Evolutionary conservation across 1,284 basidiomycete genomes (phyloP), one percentile per base, ranked within the genome.

Genomic region (Boletellus deceptivus): DNA sequence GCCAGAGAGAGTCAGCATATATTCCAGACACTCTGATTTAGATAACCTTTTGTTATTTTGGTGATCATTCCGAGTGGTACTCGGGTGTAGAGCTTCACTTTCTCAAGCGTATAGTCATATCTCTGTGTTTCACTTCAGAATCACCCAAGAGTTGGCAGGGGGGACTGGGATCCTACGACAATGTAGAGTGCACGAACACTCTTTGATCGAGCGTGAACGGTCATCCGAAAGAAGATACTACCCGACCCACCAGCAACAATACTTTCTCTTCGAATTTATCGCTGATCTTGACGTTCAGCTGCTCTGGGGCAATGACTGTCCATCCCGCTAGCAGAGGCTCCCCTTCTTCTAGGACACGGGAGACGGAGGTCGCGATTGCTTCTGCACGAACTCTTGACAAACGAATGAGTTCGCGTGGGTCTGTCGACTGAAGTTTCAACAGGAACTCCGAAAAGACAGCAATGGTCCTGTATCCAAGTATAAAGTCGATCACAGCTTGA

Each of bases 201-300:
- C 85, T 85, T 61, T 7, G n/a, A 37, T 53, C 16, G 52, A n/a
- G 37, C 11, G 20, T 39, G 34, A 44, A 35, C 44, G 16, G 22
- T 58, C 43, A 37, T 50, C 18, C 52, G 16, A n/a, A 27, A 31
- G 35, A 37, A 49, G n/a, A 38, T 17, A 14, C 4, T 3, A 48
- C 40, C 13, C 27, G 10, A 73, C 89, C 55, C 54, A 93, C 93
- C 69, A 99, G 67, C 1, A 99, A 72, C 8, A 98, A 59, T 3
- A 98, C 84, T 67, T 98, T 98, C 75, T 98, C 95, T 70, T 97
- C 94, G 58, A 90, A 92, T 61, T 83, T 87, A 47, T 86, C 77
- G 18, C 82, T 82, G n/a, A 87, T 70, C 64, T 75, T 87, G 37
- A 75, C 73, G 61, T 91, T 90, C 39, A 91, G 65, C 53, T 89